A percentile compares a stretch with the other conserved stretches of the same genome.
Conservation (phyloP, 306 rosid genomes). For the Quercus dentata region DNA sequence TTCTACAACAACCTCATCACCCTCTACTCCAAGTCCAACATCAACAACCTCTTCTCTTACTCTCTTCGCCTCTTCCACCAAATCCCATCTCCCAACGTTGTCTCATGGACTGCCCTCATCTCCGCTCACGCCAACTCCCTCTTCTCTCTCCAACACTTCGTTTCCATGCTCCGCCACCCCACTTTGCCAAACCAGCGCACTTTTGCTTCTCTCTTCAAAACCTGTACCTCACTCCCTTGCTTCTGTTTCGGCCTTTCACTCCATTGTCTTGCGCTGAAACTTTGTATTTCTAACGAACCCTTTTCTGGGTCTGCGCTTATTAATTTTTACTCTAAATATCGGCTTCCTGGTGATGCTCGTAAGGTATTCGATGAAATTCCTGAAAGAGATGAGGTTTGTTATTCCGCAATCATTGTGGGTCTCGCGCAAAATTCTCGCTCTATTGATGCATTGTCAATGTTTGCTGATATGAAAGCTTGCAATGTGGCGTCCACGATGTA, state of each 20-base stretch:
- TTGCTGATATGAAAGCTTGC: constrained; percentile 44
- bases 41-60: constrained; percentile 25
- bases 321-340: constrained; percentile 53
- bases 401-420: constrained; percentile 61
- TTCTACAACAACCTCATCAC: constrained; percentile 59
- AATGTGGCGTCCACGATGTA: constrained; percentile 51
- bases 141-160: constrained; percentile 55
- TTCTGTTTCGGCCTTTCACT: constrained; percentile 59
- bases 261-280: constrained; percentile 66
- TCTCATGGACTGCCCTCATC: constrained; percentile 76
- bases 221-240: constrained; percentile 55
- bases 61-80: constrained; percentile 51
- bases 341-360: constrained; percentile 40
- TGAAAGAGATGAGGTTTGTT: constrained; percentile 60
- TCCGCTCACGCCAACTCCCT: constrained; percentile 53
- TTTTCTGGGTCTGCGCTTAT: constrained; percentile 66
- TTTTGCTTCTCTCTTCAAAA: constrained; percentile 59
- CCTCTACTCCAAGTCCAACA: constrained; percentile 46
- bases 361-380: constrained; percentile 69
- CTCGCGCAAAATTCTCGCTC: constrained; percentile 64
- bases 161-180: constrained; percentile 80
- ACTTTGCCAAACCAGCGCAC: constrained; percentile 74
- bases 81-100: constrained; percentile 64
- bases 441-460: constrained; percentile 38
- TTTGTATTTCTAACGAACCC: constrained; percentile 43